Conservation (phyloP, 441 rosid genomes). For the Erodium chrysanthum region DNA sequence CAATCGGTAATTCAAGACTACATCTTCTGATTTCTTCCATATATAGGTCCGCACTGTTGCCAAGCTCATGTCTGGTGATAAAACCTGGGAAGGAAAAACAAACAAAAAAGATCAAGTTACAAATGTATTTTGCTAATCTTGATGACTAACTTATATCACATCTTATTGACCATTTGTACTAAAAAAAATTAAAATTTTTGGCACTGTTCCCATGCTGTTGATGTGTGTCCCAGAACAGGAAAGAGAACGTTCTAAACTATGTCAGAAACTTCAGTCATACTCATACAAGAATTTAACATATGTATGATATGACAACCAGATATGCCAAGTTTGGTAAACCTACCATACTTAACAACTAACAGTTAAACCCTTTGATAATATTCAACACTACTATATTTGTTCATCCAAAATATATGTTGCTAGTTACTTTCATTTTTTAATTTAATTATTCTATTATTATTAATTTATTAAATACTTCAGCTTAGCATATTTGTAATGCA, state of each 20-base stretch:
- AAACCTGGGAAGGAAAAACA: slow-evolving; percentile 45
- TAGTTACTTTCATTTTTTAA: too few relatives aligned
- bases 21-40: slow-evolving; percentile 98
- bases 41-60: slow-evolving; percentile 88
- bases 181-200: neutral
- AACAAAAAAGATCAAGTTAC: neutral
- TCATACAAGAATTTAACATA: too few relatives aligned
- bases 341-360: neutral
- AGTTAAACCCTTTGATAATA: too few relatives aligned
- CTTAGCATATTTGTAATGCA: neutral
- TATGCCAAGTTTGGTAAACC: neutral
- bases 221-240: too few relatives aligned
- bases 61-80: slow-evolving; percentile 95
- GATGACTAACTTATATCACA: neutral
- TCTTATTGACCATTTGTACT: neutral
- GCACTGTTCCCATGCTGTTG: neutral
- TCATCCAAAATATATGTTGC: too few relatives aligned
- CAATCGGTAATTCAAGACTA: slow-evolving; percentile 80
- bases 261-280: too few relatives aligned
- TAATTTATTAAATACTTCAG: neutral
- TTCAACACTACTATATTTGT: too few relatives aligned
- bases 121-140: neutral
- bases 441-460: too few relatives aligned
- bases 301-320: neutral
- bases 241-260: too few relatives aligned